Conservation (phyloP, 345 rosid species). For the Lepidium sativum region DNA sequence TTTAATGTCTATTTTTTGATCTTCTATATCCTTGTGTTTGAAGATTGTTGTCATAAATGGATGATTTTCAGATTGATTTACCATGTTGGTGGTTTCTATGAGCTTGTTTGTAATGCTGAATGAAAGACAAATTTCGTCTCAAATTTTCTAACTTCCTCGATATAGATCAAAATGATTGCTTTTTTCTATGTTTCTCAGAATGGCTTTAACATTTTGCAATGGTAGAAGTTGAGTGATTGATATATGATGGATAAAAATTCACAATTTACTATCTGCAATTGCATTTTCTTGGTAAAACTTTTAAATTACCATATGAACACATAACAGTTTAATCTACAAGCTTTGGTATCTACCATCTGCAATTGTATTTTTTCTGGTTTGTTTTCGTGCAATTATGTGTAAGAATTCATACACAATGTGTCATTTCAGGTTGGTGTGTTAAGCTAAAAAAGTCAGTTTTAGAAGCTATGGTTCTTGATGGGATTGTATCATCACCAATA, state of each 20-base stretch:
- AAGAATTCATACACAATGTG: neutral
- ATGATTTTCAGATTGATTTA: neutral
- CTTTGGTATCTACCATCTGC: neutral
- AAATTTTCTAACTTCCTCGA: neutral
- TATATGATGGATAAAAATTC: neutral
- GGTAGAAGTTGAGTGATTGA: neutral
- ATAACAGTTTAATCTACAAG: neutral
- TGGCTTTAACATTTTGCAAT: neutral
- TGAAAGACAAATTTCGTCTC: neutral
- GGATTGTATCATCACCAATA: slow-evolving; percentile 60
- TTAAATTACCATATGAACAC: no score
- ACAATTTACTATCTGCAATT: neutral
- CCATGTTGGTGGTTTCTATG: no score
- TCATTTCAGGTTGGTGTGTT: slow-evolving; percentile 19
- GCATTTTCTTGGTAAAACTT: neutral
- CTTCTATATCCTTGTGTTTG: neutral
- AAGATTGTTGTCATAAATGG: neutral
- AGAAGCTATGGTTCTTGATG: slow-evolving; percentile 62
- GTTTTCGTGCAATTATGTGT: neutral
- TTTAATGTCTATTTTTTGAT: neutral
- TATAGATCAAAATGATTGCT: neutral
- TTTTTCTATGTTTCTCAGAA: neutral
- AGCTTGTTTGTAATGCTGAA: neutral
- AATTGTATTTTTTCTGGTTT: neutral
- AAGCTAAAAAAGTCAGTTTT: neutral